These are phyloP conservation scores for Fraxinus platypoda DNA, from an alignment of 305 asterid genomes.

Conservation along the genomic window DNA sequence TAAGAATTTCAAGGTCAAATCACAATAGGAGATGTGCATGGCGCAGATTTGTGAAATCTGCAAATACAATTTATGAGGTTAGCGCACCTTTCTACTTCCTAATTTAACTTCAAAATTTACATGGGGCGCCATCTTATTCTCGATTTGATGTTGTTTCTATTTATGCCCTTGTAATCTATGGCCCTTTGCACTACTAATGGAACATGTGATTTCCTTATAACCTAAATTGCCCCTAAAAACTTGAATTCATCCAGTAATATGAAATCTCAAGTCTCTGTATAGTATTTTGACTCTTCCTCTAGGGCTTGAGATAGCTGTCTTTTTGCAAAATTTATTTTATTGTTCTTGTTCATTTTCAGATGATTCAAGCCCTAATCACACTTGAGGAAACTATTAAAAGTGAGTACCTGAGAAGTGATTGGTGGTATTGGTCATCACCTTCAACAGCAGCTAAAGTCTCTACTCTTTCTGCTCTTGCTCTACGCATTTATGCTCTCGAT, in stretches of 20 bases:
- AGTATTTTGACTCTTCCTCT: not conserved
- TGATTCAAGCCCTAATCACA: constrained; percentile 71
- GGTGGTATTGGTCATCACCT: constrained; percentile 99
- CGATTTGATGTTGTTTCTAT: not conserved
- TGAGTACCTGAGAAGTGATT: constrained; percentile 61
- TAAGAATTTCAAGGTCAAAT: constrained; percentile 64
- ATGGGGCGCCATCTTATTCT: not conserved
- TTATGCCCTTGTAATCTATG: not conserved
- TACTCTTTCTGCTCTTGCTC: constrained; percentile 77
- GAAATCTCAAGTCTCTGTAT: not conserved
- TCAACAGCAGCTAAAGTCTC: constrained; percentile 80
- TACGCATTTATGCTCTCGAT: constrained; percentile 74
- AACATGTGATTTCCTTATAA: not conserved
- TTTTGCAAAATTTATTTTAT: not conserved
- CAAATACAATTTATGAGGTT: constrained; percentile 75
- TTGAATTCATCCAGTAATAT: not conserved
- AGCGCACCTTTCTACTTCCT: constrained; percentile 29
- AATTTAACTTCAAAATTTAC: not conserved
- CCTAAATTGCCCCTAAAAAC: not conserved
- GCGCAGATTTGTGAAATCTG: constrained; percentile 84
- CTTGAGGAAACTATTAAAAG: constrained; percentile 80
- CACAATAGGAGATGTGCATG: constrained; percentile 61
- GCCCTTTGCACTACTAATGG: not conserved
- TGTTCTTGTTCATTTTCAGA: constrained; percentile 46
- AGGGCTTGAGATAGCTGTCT: not conserved